Evolutionary conservation across 2,329 filamentous ascomycete genomes (phyloP), one percentile per base, ranked within the genome.

Genomic region (Cercospora sesami): DNA sequence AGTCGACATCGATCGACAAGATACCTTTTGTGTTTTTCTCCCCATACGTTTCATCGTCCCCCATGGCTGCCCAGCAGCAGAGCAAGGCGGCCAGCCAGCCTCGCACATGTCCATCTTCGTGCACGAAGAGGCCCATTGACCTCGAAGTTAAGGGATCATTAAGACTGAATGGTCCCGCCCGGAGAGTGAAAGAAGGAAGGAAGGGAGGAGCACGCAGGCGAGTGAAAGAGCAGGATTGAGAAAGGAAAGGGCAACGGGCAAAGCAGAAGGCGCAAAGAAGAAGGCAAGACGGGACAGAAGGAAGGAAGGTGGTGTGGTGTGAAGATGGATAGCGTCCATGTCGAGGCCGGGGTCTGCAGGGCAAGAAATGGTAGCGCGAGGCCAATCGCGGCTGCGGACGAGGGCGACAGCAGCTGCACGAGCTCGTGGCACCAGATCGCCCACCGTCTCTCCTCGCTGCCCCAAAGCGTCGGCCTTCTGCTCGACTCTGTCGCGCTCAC

Each of bases 21-120:
- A n/a, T 65, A 68, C 67, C 60, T 63, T 60, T 63, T 21, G 23
- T 55, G 31, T 63, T 58, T 55, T 65, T 74, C 45, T 74, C 74
- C 2, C 59, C 60, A 2, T 72, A 71, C 59, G 71, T 64, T 61
- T 77, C 76, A 42, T 78, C 76, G 33, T 76, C 75, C 21, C 65
- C 71, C 12, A 76, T 67, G 30, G 74, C 74, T 58, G 73, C 73
- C 58, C 74, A 75, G 73, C 75, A 78, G 71, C 76, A 77, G 30
- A 78, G 66, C 60, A 78, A 73, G 72, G 75, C 71, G 75, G 76
- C 76, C 76, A 76, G 75, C 76, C 75, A 76, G 71, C 75, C 72
- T 71, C 70, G 69, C 61, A 72, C 73, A 57, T 73, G 72, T 72
- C 73, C 75, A 72, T 75, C 70, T 61, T 72, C 68, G 67, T 68